A percentile compares a stretch with the other conserved stretches of the same genome.
Conservation (phyloP, 2,329 filamentous ascomycete species). For the Claviceps sp. region DNA sequence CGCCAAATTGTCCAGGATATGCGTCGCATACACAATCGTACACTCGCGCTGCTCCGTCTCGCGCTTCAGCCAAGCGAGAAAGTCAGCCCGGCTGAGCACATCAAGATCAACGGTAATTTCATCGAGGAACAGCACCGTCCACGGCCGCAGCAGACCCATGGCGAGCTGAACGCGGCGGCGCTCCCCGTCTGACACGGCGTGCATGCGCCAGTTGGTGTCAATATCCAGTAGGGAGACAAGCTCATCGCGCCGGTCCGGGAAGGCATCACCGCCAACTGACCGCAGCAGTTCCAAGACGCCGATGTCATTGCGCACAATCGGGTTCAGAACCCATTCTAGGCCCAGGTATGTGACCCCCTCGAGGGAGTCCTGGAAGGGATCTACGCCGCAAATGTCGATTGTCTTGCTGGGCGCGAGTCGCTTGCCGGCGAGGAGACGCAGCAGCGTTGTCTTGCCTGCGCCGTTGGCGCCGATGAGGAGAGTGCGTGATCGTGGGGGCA, state of each 20-base stretch:
- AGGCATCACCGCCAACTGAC: constrained; percentile 77
- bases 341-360: constrained; percentile 96
- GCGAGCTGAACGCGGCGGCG: constrained; percentile 82
- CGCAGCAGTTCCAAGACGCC: constrained; percentile 74
- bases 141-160: constrained; percentile 87
- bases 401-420: constrained; percentile 67
- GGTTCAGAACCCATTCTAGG: constrained; percentile 95
- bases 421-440: constrained; percentile 89
- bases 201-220: constrained; percentile 86
- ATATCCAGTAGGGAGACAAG: constrained; percentile 82
- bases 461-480: constrained; percentile 93
- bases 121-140: constrained; percentile 81
- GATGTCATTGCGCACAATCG: constrained; percentile 90
- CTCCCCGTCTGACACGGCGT: constrained; percentile 89
- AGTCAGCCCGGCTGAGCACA: constrained; percentile 70
- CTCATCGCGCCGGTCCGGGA: constrained; percentile 71
- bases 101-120: constrained; percentile 97
- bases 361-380: constrained; percentile 81
- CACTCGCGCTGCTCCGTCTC: constrained; percentile 75
- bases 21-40: constrained; percentile 94
- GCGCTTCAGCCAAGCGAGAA: constrained; percentile 69
- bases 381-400: constrained; percentile 67
- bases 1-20: constrained; percentile 90
- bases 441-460: constrained; percentile 90
- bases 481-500: constrained; percentile 75